Base-by-base conservation (phyloP, 768 basidiomycete genomes). In the Lanmaoa rubissima region DNA sequence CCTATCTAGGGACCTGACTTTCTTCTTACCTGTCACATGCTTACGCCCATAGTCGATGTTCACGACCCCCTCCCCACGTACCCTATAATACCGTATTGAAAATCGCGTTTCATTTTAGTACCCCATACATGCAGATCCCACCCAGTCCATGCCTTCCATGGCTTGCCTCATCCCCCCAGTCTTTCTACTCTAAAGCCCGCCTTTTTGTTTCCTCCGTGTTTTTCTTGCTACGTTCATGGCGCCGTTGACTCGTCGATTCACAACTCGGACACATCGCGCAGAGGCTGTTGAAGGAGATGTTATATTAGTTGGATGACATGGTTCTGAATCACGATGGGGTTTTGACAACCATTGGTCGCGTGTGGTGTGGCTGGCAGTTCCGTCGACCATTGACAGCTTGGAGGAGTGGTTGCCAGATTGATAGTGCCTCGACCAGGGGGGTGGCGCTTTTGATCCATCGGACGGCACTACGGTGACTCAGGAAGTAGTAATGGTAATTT, bases 1-100 rank as follows among this genome's bases (percentile, higher is more conserved):
- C 13, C 17, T 28, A 14, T 40, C 32, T 36, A 42, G 13, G 44
- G 24, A 28, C 28, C 6, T 19, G 21, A 35, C 14, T 38, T 39
- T 51, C 6, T 39, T 40, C 13, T 38, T 48, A 24, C 58, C 10
- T 59, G 51, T 48, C 28, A 46, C 50, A 60, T 60, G 21, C 48
- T 59, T 38, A 59, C 45, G 34, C 34, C 43, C 17, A 32, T 35
- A 28, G 40, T 19, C 12, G 49, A 53, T 12, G 10, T 35, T 35
- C 48, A 46, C 34, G 49, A 52, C 4, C 16, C 17, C 38, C 57
- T 59, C 28, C 24, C 21, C 21, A 48, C 40, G 40, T 42, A 52
- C 41, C 54, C 41, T 57, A 58, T 42, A 45, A 41, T 60, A 45
- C 26, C 58, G 41, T 35, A 54, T 31, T 31, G 28, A 43, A 53